Evolutionary conservation across 2,329 filamentous ascomycete species (phyloP).

Genomic region (Aspergillus brunneoviolaceus): DNA sequence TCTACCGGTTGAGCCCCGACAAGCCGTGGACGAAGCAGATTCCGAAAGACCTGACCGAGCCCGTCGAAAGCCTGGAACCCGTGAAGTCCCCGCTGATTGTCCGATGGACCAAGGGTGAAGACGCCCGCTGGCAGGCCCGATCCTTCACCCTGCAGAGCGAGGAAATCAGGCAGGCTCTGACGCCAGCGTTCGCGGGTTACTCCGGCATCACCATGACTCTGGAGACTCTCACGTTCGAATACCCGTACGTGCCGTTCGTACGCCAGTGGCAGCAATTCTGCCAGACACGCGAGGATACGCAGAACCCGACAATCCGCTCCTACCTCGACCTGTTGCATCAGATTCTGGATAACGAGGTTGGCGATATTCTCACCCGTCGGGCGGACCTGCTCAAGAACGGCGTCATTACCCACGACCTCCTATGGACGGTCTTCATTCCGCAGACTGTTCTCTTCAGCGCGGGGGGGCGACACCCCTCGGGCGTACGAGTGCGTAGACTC

Average conservation of each 20-base stretch:
- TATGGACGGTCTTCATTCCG: slow-evolving; percentile 42
- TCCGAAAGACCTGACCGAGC: slow-evolving; percentile 55
- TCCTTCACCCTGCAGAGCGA: slow-evolving; percentile 66
- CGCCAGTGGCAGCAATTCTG: slow-evolving; percentile 61
- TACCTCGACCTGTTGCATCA: slow-evolving; percentile 51
- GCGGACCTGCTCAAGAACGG: slow-evolving; percentile 54
- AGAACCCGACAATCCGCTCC: slow-evolving; percentile 46
- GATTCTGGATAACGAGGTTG: slow-evolving; percentile 54
- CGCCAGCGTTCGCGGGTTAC: slow-evolving; percentile 57
- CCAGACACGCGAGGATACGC: slow-evolving; percentile 42
- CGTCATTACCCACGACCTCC: slow-evolving; percentile 32
- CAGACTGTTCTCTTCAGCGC: slow-evolving; percentile 19
- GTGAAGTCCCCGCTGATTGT: slow-evolving; percentile 61
- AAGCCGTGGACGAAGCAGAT: slow-evolving; percentile 56
- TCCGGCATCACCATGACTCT: slow-evolving; percentile 60
- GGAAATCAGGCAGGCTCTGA: slow-evolving; percentile 57
- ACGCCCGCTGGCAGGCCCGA: slow-evolving; percentile 61
- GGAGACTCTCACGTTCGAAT: slow-evolving; percentile 59
- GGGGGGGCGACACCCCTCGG: slow-evolving; percentile 3
- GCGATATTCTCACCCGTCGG: slow-evolving; percentile 50
- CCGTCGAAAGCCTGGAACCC: slow-evolving; percentile 61
- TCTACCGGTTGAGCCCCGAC: slow-evolving; percentile 54
- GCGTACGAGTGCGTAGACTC: slow-evolving; percentile 12
- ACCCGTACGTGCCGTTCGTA: slow-evolving; percentile 63
- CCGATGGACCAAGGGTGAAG: slow-evolving; percentile 57